Conservation (phyloP, 2,329 filamentous ascomycete genomes). For the Didymellaceae sp. region DNA sequence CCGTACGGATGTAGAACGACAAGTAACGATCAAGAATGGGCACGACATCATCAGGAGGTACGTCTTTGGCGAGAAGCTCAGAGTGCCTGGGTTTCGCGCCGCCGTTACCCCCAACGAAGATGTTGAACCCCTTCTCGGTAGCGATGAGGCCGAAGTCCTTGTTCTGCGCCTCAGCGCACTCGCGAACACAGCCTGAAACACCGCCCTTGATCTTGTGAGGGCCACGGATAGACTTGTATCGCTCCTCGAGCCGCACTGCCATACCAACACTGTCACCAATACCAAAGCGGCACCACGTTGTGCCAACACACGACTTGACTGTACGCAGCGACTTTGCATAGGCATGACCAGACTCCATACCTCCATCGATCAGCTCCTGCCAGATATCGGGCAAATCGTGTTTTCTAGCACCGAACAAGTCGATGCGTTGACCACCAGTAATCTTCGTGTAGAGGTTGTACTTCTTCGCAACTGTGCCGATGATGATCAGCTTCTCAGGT, state of each 20-base stretch:
- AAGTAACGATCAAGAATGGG: constrained; percentile 87
- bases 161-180: constrained; percentile 90
- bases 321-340: constrained; percentile 89
- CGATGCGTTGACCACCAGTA: constrained; percentile 88
- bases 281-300: constrained; percentile 88
- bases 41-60: constrained; percentile 80
- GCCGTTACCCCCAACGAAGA: constrained; percentile 89
- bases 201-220: constrained; percentile 93
- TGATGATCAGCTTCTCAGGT: constrained; percentile 80
- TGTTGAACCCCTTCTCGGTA: constrained; percentile 91
- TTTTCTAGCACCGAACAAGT: constrained; percentile 90
- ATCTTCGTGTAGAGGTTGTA: constrained; percentile 90
- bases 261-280: constrained; percentile 90
- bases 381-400: constrained; percentile 85
- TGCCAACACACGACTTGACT: constrained; percentile 90
- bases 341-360: constrained; percentile 89
- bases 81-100: constrained; percentile 84
- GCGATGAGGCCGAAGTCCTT: constrained; percentile 95
- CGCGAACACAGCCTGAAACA: constrained; percentile 88
- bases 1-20: constrained; percentile 92
- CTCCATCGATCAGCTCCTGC: constrained; percentile 78
- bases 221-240: constrained; percentile 88
- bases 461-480: constrained; percentile 83
- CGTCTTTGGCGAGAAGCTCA: constrained; percentile 84
- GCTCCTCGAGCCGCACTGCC: constrained; percentile 84